phyloP scores from a whole-genome alignment of 2,329 filamentous ascomycete species.

The Drechmeria coniospora region DNA sequence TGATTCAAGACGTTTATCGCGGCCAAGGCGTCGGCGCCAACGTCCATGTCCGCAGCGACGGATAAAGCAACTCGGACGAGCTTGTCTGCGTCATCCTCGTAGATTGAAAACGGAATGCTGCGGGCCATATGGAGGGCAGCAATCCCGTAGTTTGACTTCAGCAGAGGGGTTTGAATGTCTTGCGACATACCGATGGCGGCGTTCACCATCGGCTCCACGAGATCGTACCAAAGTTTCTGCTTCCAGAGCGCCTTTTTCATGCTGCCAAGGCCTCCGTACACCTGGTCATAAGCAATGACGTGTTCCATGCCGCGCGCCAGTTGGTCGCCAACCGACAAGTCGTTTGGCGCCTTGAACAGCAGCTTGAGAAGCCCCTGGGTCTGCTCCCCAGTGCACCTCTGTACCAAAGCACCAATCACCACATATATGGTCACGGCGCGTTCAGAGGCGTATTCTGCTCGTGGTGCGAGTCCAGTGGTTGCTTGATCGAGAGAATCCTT shows the following conservation, averaged over 20 bases:
- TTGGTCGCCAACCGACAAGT: conserved; percentile 18
- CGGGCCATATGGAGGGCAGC: conserved; percentile 32
- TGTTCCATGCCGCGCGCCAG: conserved; percentile 27
- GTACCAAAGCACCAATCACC: conserved; percentile 21
- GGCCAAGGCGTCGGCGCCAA: conserved; percentile 27
- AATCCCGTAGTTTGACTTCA: conserved; percentile 27
- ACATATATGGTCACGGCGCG: conserved; percentile 19
- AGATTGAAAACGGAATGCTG: conserved; percentile 33
- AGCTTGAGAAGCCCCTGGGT: conserved; percentile 18
- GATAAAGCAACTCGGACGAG: conserved; percentile 35
- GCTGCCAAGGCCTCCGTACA: conserved; percentile 25
- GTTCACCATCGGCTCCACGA: conserved; percentile 29
- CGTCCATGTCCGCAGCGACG: conserved; percentile 24
- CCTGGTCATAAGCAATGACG: conserved; percentile 23
- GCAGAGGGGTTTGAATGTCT: conserved; percentile 11
- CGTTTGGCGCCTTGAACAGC: conserved; percentile 18
- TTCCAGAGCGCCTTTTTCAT: conserved; percentile 28
- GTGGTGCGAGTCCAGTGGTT: not conserved
- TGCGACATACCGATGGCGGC: conserved; percentile 20
- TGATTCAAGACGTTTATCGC: conserved; percentile 32
- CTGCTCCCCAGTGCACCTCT: conserved; percentile 21
- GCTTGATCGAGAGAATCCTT: conserved; percentile 7
- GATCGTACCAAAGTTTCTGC: conserved; percentile 33
- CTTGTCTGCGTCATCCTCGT: conserved; percentile 31
- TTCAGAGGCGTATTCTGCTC: conserved; percentile 8